Evolutionary conservation across 1,284 basidiomycete species (phyloP).

Genomic region (Pulveroboletus sp.): DNA sequence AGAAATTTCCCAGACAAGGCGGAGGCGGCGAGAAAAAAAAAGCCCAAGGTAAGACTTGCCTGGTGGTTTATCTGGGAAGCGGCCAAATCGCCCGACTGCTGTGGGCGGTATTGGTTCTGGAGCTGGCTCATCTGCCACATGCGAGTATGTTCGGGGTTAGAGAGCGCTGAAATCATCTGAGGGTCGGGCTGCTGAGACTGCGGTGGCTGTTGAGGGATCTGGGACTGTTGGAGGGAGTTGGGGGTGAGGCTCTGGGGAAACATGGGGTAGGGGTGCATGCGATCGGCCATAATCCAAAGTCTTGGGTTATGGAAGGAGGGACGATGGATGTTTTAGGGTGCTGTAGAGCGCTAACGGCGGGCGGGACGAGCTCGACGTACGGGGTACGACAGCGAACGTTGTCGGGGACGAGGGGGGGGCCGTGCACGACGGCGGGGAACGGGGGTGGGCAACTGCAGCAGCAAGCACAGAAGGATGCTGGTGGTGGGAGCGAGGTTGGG

Average conservation of each 20-base stretch:
- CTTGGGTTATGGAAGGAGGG: slow-evolving; percentile 29
- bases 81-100: slow-evolving; percentile 45
- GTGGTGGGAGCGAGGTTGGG: slow-evolving; percentile 44
- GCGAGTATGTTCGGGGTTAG: slow-evolving; percentile 48
- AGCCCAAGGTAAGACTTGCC: slow-evolving; percentile 41
- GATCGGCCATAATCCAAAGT: slow-evolving; percentile 59
- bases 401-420: slow-evolving; percentile 13
- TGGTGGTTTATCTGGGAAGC: slow-evolving; percentile 44
- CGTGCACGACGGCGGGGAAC: slow-evolving; percentile 27
- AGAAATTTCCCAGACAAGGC: slow-evolving; percentile 21
- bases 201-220: slow-evolving; percentile 42
- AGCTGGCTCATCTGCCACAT: slow-evolving; percentile 59
- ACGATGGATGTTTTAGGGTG: slow-evolving; percentile 33
- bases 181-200: slow-evolving; percentile 43
- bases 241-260: slow-evolving; percentile 48
- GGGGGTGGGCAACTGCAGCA: slow-evolving; percentile 20
- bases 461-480: slow-evolving; percentile 40
- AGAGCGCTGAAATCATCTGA: slow-evolving; percentile 44
- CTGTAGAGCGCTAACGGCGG: slow-evolving; percentile 18
- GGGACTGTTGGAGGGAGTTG: slow-evolving; percentile 48
- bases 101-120: slow-evolving; percentile 46
- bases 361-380: slow-evolving; percentile 23
- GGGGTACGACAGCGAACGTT: slow-evolving; percentile 8
- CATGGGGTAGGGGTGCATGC: slow-evolving; percentile 52
- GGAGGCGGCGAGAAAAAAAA: slow-evolving; percentile 10